Conservation (phyloP, 441 rosid genomes). For the Erodium moschatum region DNA sequence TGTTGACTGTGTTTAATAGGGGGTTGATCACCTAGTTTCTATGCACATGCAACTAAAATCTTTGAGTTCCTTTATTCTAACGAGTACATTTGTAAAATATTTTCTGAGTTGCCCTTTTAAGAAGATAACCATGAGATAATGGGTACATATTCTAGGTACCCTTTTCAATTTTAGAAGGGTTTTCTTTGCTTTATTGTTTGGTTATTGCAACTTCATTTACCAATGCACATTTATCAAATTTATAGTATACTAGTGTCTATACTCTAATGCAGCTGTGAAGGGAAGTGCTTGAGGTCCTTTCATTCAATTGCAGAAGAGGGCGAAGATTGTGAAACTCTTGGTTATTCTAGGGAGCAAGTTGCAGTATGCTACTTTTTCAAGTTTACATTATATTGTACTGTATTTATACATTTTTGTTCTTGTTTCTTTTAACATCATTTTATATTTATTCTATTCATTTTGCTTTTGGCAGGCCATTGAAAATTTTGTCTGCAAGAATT, state of each 20-base stretch:
- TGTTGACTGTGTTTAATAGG: neutral
- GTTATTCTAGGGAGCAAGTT: slow-evolving; percentile 48
- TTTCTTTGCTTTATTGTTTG: neutral
- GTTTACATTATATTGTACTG: slow-evolving; percentile 13
- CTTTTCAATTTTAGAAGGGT: neutral
- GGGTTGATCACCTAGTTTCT: neutral
- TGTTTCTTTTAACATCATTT: slow-evolving; percentile 6
- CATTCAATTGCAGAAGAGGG: slow-evolving; percentile 59
- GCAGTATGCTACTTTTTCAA: slow-evolving; percentile 39
- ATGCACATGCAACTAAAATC: neutral
- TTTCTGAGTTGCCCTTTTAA: neutral
- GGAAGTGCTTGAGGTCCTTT: slow-evolving; percentile 84
- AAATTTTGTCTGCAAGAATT: slow-evolving; percentile 62
- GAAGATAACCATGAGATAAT: neutral
- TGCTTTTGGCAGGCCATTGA: slow-evolving; percentile 42
- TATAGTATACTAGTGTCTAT: slow-evolving; percentile 20
- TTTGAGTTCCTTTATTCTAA: neutral
- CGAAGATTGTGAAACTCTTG: slow-evolving; percentile 65
- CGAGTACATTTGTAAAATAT: neutral
- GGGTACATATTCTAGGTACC: neutral
- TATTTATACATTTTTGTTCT: neutral
- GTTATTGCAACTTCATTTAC: neutral
- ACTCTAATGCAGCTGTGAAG: slow-evolving; percentile 66
- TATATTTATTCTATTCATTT: slow-evolving; percentile 12
- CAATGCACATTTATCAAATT: slow-evolving; percentile 11